Evolutionary conservation across 176 grass and related monocot genomes (phyloP), one percentile per base, ranked within the genome.

Genomic region (Dactylis glomerata): DNA sequence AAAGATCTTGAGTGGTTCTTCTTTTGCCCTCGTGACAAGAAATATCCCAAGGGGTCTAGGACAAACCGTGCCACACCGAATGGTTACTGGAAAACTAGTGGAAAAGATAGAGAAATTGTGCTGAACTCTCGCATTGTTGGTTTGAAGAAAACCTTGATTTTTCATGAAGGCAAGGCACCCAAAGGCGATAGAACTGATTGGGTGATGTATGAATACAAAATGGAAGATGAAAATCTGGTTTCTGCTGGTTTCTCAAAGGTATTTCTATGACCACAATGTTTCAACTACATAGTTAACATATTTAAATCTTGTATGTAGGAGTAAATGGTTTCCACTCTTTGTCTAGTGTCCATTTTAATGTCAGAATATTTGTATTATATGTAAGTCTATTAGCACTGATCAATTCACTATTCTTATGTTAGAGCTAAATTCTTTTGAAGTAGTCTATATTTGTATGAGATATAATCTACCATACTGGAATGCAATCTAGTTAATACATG

Each of bases 41-140:
- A 99, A 74, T 99, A 96, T 85, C 85, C 89, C 11, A 99, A 94
- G 75, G 91, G 96, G 11, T 83, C 81, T 4, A 87, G 93, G 62
- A 88, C 81, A 45, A 99, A 99, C 38, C 93, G 96, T 59, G 86
- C 91, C 26, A 96, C 96, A 47, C 87, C 92, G 77, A 92, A 84
- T 85, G 96, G 96, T 70, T 99, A 89, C 63, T 99, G 93, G 96
- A 99, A 99, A 70, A 95, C 96, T 23, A 99, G 91, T 87, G 96
- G 96, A 78, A 95, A 86, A 68, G 96, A 99, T 75, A 93, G 89
- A 90, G 74, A 6, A 16, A 86, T 99, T 45, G 59, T 76, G 47
- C 86, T 93, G 34, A 93, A 92, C 73, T 92, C 88, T 59, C 85
- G 65, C 78, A 68, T 31, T 40, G 90, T 96, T 81, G 96, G 96